phyloP scores from a whole-genome alignment of 352 stramenopile genomes.

The Phytophthora crassamura region DNA sequence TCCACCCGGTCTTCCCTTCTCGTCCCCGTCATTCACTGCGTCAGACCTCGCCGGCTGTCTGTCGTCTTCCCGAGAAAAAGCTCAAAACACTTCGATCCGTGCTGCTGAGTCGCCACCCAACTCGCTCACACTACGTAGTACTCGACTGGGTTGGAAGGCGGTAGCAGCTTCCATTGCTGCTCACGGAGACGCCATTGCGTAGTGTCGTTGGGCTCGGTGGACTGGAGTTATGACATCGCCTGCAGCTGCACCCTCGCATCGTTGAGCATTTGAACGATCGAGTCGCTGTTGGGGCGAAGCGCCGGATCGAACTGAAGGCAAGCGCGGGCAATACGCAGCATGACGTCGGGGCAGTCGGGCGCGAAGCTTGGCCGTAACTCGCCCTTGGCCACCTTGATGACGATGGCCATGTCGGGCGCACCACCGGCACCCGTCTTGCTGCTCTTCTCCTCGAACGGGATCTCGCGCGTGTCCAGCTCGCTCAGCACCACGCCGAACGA shows the following conservation, averaged over 20 bases:
- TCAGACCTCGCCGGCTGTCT: slow-evolving; percentile 15
- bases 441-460: slow-evolving; percentile 89
- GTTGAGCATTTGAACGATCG: slow-evolving; percentile 82
- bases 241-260: slow-evolving; percentile 72
- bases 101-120: slow-evolving; percentile 32
- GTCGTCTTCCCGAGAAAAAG: slow-evolving; percentile 28
- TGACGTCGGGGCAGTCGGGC: slow-evolving; percentile 59
- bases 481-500: slow-evolving; percentile 90
- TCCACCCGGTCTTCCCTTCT: slow-evolving; percentile 10
- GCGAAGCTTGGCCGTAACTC: slow-evolving; percentile 83
- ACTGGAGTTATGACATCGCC: slow-evolving; percentile 38
- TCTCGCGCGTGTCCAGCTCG: slow-evolving; percentile 87
- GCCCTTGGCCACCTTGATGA: slow-evolving; percentile 87
- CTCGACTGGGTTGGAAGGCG: slow-evolving; percentile 50
- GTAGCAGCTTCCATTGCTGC: slow-evolving; percentile 69
- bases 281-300: slow-evolving; percentile 72
- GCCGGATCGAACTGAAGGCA: slow-evolving; percentile 88
- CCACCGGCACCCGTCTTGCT: slow-evolving; percentile 61
- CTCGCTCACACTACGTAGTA: slow-evolving; percentile 29
- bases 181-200: slow-evolving; percentile 36
- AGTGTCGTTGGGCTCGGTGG: slow-evolving; percentile 45
- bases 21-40: slow-evolving; percentile 25
- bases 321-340: slow-evolving; percentile 78
- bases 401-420: slow-evolving; percentile 83
- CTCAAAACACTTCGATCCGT: slow-evolving; percentile 37